Conservation (phyloP, 352 stramenopile species). For the Pythium monospermum region DNA sequence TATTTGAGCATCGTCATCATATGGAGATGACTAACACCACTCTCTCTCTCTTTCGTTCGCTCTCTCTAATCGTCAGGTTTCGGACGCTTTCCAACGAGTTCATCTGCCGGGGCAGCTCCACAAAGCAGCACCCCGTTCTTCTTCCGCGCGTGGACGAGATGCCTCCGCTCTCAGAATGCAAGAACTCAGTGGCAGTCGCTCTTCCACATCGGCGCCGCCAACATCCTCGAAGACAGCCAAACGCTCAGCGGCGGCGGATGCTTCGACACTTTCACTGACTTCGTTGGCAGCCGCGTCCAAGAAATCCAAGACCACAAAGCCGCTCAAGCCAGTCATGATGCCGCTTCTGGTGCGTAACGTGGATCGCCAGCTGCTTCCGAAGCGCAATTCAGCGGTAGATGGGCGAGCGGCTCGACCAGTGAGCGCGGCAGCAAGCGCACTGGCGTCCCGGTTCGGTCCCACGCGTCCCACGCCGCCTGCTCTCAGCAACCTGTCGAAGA, state of each 20-base stretch:
- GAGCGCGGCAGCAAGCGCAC: too few relatives aligned
- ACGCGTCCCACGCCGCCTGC: too few relatives aligned
- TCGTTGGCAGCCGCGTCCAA: constrained; percentile 19
- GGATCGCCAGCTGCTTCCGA: constrained; percentile 21
- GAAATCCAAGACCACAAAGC: constrained; percentile 12
- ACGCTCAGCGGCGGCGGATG: background rate
- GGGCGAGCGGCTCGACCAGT: too few relatives aligned
- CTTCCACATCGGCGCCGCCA: background rate
- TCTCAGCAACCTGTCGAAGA: constrained; percentile 8
- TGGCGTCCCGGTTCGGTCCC: too few relatives aligned
- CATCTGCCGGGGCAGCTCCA: constrained; percentile 10
- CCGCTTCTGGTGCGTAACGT: constrained; percentile 31
- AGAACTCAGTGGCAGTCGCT: background rate
- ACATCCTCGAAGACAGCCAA: constrained; percentile 5
- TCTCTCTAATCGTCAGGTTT: constrained; percentile 3
- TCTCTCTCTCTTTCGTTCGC: too few relatives aligned
- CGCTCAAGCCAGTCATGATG: too few relatives aligned
- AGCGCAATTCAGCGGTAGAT: too few relatives aligned
- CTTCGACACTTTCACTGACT: background rate
- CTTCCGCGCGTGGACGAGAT: background rate
- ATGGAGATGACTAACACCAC: too few relatives aligned
- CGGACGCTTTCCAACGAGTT: constrained; percentile 20
- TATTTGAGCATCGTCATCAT: too few relatives aligned
- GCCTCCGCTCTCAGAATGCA: background rate
- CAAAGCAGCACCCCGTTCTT: background rate